Percentiles rank a stretch among this genome's conserved stretches.
These are phyloP conservation scores for Aspergillus melleus DNA, from an alignment of 2,329 filamentous ascomycete genomes.

Conservation along the genomic window DNA sequence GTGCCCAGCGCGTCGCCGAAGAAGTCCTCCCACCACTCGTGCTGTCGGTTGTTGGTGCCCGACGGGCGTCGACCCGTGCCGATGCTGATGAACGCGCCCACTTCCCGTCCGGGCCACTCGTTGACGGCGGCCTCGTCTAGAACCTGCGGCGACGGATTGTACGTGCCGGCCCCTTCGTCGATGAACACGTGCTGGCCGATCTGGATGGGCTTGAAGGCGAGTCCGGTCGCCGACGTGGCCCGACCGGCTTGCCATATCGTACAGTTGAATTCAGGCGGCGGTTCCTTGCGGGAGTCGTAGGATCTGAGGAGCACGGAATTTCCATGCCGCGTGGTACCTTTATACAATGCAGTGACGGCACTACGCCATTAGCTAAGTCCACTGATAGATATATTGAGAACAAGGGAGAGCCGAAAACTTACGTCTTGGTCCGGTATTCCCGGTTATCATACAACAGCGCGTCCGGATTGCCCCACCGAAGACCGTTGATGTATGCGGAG, in stretches of 20 bases:
- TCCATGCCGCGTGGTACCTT: conserved; percentile 70
- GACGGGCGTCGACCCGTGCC: conserved; percentile 86
- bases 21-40: conserved; percentile 93
- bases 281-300: conserved; percentile 92
- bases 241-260: conserved; percentile 96
- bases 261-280: conserved; percentile 86
- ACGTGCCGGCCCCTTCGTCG: conserved; percentile 87
- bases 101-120: conserved; percentile 91
- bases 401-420: conserved; percentile 40
- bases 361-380: conserved; percentile 47
- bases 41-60: conserved; percentile 65
- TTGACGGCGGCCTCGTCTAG: conserved; percentile 89
- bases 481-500: conserved; percentile 45
- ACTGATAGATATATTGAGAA: not conserved
- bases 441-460: conserved; percentile 84
- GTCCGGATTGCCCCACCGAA: conserved; percentile 75
- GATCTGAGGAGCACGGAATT: conserved; percentile 78
- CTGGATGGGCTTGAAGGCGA: conserved; percentile 94
- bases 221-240: conserved; percentile 85
- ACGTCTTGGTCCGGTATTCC: conserved; percentile 88
- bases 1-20: conserved; percentile 69
- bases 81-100: conserved; percentile 88
- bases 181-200: conserved; percentile 93
- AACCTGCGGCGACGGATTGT: conserved; percentile 82
- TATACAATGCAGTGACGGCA: conserved; percentile 86